Evolutionary conservation across 2,329 filamentous ascomycete species (phyloP).

Genomic region (Aspergillus neotritici): DNA sequence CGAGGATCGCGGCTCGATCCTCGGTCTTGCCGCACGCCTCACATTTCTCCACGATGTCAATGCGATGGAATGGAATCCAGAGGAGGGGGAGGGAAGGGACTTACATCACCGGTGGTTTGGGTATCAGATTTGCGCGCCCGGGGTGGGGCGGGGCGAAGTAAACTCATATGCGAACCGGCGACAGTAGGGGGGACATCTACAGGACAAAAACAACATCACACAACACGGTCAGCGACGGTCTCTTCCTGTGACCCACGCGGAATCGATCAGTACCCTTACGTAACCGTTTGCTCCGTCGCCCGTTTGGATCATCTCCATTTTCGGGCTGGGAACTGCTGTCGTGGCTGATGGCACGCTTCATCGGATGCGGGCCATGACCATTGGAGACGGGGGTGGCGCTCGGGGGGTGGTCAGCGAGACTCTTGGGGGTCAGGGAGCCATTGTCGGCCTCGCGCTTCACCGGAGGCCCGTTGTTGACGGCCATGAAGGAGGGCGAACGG

Average conservation of each 20-base stretch:
- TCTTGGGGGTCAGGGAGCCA: constrained; percentile 55
- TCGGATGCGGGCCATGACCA: constrained; percentile 48
- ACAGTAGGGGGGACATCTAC: constrained; percentile 63
- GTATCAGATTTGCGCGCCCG: constrained; percentile 52
- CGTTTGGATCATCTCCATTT: constrained; percentile 58
- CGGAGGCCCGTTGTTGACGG: constrained; percentile 35
- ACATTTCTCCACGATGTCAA: constrained; percentile 58
- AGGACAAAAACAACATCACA: constrained; percentile 2
- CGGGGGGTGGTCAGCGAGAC: constrained; percentile 58
- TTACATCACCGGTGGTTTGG: constrained; percentile 55
- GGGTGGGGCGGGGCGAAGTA: constrained; percentile 71
- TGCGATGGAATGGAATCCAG: background rate
- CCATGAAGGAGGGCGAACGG: constrained; percentile 40
- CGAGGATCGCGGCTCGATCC: constrained; percentile 62
- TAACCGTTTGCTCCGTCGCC: constrained; percentile 82
- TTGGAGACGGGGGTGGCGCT: constrained; percentile 53
- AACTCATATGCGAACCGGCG: constrained; percentile 93
- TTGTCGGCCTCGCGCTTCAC: constrained; percentile 51
- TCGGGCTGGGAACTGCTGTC: constrained; percentile 44
- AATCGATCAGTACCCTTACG: constrained; percentile 62
- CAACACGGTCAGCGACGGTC: background rate
- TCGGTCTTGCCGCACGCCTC: constrained; percentile 80
- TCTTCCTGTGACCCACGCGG: no score
- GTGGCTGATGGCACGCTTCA: constrained; percentile 73
- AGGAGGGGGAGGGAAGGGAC: constrained; percentile 6